Evolutionary conservation across 148 eudicot genomes (phyloP).

Genomic region (Rhododendron henanense): DNA sequence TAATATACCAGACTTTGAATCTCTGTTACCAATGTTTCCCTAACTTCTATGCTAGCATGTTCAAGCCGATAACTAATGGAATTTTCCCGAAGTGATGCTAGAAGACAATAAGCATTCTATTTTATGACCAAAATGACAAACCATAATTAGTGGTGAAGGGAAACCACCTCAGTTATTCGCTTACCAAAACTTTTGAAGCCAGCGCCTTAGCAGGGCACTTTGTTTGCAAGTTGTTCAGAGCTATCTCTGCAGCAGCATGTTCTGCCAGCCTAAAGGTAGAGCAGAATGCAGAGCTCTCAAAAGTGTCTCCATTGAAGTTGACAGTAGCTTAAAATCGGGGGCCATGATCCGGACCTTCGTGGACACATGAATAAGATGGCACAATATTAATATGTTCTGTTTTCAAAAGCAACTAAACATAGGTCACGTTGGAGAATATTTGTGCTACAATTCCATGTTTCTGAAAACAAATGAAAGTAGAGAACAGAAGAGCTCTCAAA

Average conservation of each 20-base stretch:
- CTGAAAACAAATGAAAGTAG: too few relatives aligned
- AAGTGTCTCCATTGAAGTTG: conserved; percentile 50
- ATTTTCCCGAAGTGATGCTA: not conserved
- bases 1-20: too few relatives aligned
- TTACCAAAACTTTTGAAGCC: conserved; percentile 51
- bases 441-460: too few relatives aligned
- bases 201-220: conserved; percentile 48
- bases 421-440: too few relatives aligned
- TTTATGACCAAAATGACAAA: not conserved
- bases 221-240: conserved; percentile 43
- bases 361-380: conserved; percentile 51
- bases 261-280: conserved; percentile 51
- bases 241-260: conserved; percentile 66
- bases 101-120: not conserved
- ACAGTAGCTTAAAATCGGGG: conserved; percentile 59
- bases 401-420: not conserved
- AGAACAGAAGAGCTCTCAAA: too few relatives aligned
- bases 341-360: conserved; percentile 62
- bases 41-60: not conserved
- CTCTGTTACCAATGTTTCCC: too few relatives aligned
- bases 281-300: conserved; percentile 50
- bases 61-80: not conserved
- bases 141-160: not conserved
- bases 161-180: not conserved
- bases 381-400: not conserved